phyloP scores from a whole-genome alignment of 163 green algal species.

The Coccomyxa subellipsoidea region DNA sequence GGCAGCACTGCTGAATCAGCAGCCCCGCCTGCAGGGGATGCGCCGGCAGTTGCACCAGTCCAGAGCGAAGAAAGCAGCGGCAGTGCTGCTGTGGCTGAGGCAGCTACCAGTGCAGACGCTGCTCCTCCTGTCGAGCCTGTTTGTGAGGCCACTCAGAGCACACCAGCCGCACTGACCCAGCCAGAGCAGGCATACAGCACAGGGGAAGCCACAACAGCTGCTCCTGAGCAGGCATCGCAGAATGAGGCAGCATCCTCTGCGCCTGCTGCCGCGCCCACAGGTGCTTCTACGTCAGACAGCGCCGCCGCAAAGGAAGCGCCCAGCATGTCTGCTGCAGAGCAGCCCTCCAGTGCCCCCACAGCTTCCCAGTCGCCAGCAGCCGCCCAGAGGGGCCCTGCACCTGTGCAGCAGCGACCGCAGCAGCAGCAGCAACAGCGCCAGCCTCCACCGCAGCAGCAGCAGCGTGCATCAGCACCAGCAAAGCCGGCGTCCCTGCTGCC shows the following conservation, averaged over 20 bases:
- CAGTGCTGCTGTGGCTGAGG: no score
- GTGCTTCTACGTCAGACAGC: neutral
- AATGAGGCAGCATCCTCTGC: neutral
- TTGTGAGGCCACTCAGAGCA: no score
- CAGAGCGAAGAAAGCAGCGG: no score
- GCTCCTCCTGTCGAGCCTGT: no score
- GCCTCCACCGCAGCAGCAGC: neutral
- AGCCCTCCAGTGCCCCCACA: neutral
- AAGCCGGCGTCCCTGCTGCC: conserved; percentile 1
- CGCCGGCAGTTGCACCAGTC: no score
- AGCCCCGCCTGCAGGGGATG: no score
- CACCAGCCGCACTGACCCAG: no score
- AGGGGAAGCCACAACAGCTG: no score
- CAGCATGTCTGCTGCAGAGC: neutral
- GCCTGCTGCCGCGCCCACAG: neutral
- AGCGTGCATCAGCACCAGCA: neutral
- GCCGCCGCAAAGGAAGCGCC: neutral
- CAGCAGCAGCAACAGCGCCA: neutral
- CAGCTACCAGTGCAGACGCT: no score
- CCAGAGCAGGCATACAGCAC: no score
- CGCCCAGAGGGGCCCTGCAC: neutral
- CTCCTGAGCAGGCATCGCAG: no score
- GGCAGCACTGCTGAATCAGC: no score
- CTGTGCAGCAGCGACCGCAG: neutral
- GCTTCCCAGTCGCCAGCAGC: neutral